Evolutionary conservation across 495 filamentous ascomycete genomes (phyloP).

Genomic region (Cairneyella variabilis): DNA sequence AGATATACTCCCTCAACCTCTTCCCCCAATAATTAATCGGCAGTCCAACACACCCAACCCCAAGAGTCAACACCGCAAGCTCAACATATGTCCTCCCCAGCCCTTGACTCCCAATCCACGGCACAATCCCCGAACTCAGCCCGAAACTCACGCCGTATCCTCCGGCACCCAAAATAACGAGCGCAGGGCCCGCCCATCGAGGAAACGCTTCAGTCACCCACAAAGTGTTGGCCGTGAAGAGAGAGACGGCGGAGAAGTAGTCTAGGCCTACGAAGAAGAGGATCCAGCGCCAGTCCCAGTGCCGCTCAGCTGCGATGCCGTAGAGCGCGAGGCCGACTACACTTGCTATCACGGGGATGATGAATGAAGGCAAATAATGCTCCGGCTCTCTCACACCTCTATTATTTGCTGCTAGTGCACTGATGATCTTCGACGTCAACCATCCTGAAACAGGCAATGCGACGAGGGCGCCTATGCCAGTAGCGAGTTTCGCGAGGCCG

Average conservation of each 20-base stretch:
- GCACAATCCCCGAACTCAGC: background rate
- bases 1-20: background rate
- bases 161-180: background rate
- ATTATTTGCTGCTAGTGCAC: background rate
- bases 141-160: slow-evolving; percentile 2
- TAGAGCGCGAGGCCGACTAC: slow-evolving; percentile 2
- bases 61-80: background rate
- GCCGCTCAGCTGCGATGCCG: background rate
- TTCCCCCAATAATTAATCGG: slow-evolving; percentile 6
- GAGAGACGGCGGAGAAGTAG: background rate
- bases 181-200: background rate
- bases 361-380: slow-evolving; percentile 9
- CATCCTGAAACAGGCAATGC: slow-evolving; percentile 9
- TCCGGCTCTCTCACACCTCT: slow-evolving; percentile 8
- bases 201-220: slow-evolving; percentile 12
- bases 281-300: slow-evolving; percentile 1
- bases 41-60: background rate
- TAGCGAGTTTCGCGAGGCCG: slow-evolving; percentile 1
- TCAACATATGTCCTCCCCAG: background rate
- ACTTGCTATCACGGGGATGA: slow-evolving; percentile 4
- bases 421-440: background rate
- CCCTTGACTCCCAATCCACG: slow-evolving; percentile 3
- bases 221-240: slow-evolving; percentile 1
- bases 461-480: slow-evolving; percentile 3
- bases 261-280: background rate